phyloP scores from a whole-genome alignment of 257 asterid genomes.

The Solanum arcanum region DNA sequence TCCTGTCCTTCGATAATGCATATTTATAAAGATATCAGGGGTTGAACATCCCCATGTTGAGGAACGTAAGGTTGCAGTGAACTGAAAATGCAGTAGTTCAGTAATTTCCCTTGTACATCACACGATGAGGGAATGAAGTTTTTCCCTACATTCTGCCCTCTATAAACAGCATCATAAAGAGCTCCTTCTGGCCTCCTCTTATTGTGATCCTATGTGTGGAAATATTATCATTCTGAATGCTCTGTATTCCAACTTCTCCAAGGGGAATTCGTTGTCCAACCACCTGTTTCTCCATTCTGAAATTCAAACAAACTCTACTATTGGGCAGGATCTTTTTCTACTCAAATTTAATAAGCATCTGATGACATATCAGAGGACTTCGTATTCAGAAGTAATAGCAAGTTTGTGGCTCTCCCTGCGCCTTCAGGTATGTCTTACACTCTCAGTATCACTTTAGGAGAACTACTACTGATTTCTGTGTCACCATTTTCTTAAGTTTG shows the following conservation, averaged over 20 bases:
- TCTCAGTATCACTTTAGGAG: neutral
- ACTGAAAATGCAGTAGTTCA: neutral
- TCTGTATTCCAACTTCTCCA: neutral
- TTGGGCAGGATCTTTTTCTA: slow-evolving; percentile 57
- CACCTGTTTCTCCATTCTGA: neutral
- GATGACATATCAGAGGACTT: slow-evolving; percentile 66
- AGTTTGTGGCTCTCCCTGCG: slow-evolving; percentile 98
- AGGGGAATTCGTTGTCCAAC: neutral
- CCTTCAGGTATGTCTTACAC: slow-evolving; percentile 54
- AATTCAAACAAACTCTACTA: neutral
- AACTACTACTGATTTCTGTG: neutral
- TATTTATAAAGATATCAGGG: neutral
- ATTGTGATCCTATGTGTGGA: neutral
- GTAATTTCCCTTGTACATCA: neutral
- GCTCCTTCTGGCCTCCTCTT: neutral
- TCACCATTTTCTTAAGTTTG: neutral
- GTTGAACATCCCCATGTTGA: neutral
- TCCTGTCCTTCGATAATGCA: neutral
- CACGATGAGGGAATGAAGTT: neutral
- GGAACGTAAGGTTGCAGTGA: neutral
- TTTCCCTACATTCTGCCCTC: neutral
- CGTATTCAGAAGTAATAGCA: slow-evolving; percentile 82
- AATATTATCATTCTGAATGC: neutral
- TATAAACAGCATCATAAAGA: neutral
- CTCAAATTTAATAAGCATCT: slow-evolving; percentile 53